Percentiles rank a stretch among this genome's conserved stretches.
Evolutionary conservation across 2,329 filamentous ascomycete species (phyloP).

Genomic region (Beauveria sp.): DNA sequence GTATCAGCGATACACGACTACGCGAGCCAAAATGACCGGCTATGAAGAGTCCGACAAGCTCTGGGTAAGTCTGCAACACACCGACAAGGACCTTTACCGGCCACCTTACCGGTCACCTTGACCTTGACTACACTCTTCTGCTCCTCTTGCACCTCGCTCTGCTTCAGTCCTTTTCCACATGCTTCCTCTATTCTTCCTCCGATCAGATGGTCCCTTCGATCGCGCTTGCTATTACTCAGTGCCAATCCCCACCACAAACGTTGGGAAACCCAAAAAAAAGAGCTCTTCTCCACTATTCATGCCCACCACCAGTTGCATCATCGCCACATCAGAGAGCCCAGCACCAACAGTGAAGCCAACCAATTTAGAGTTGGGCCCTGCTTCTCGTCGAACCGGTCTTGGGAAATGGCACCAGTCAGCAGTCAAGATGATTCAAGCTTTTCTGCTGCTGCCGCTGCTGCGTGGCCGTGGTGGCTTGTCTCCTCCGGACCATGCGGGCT

Average conservation of each 20-base stretch:
- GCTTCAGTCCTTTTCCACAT: background rate
- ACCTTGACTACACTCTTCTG: no score
- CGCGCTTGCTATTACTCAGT: background rate
- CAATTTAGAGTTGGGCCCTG: background rate
- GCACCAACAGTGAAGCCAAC: background rate
- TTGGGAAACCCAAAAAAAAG: background rate
- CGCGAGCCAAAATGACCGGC: background rate
- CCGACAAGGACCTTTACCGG: no score
- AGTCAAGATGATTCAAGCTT: background rate
- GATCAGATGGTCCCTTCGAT: background rate
- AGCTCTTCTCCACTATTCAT: background rate
- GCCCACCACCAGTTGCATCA: background rate
- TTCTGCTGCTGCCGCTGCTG: background rate
- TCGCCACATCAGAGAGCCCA: background rate
- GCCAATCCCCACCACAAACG: conserved; percentile 3
- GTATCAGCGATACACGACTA: background rate
- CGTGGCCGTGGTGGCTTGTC: no score
- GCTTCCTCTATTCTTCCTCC: conserved; percentile 3
- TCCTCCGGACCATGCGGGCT: no score
- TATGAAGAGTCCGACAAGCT: conserved; percentile 32
- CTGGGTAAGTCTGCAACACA: conserved; percentile 33
- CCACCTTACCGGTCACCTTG: no score
- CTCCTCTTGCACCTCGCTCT: background rate
- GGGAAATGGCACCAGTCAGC: no score
- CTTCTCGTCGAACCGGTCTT: background rate